Base-by-base conservation (phyloP, 23 red algal genomes). In the Gracilaria domingensis region DNA sequence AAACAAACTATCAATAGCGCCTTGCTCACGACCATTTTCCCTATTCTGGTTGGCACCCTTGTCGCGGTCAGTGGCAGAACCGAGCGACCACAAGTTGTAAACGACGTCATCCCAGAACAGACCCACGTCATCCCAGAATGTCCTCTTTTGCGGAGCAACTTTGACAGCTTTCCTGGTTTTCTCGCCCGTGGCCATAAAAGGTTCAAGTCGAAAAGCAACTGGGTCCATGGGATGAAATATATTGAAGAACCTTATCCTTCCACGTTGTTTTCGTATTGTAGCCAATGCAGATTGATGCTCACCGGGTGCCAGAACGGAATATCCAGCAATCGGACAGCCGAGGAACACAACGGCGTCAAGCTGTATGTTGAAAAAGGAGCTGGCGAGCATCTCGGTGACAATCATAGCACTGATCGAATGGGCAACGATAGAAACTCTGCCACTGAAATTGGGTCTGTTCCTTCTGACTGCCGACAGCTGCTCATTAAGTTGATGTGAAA, bases 191-290 rank as follows among this genome's bases (percentile, higher is more conserved):
- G 25, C 16, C 40, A 88, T 55, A 88, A 88, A 78, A 39, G 84
- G 84, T 75, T 88, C 84, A 30, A 88, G 57, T 6, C 84, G 84
- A 88, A 70, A 88, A 13, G 84, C 84, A 48, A 88, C 84, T 29
- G 84, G 84, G 61, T 88, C 84, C 66, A 88, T 70, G 32, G 84
- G 84, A 88, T 88, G 84, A 78, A 75, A 88, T 16, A 88, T 66
- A 33, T 88, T 88, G 51, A 88, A 70, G 51, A 88, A 88, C 29
- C 84, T 54, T 24, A 88, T 48, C 7, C 37, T 35, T 48, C n/a
- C 20, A 7, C 84, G 45, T 34, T 9, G 6, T 35, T 78, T 59
- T 48, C 84, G 65, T 42, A 88, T 75, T 51, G 70, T 88, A 12
- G 84, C 84, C 48, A 88, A 48, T 7, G 65, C 65, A 54, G 66